These are phyloP conservation scores for Chytriomyces confervae DNA, from an alignment of 192 early-diverging fungal species.

Conservation along the genomic window DNA sequence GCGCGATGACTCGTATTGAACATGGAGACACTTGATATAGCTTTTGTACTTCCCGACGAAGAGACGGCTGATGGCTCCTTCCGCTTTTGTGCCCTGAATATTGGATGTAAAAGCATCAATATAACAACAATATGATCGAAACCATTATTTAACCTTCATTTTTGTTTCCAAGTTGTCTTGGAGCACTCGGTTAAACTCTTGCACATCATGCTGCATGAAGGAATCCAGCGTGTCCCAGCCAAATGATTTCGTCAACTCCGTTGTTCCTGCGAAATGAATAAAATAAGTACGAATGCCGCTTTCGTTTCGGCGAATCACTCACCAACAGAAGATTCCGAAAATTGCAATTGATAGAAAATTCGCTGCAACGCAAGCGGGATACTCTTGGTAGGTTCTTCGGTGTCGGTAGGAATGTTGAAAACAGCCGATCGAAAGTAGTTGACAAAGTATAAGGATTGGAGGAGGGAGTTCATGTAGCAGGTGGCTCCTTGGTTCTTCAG, in stretches of 20 bases:
- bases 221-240: constrained; percentile 96
- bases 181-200: constrained; percentile 95
- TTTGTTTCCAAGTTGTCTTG: constrained; percentile 96
- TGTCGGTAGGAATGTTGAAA: constrained; percentile 90
- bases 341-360: constrained; percentile 91
- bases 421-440: constrained; percentile 88
- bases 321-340: constrained; percentile 72
- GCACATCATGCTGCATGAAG: constrained; percentile 98
- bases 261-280: constrained; percentile 60
- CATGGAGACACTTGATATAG: constrained; percentile 94
- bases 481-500: constrained; percentile 98
- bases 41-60: constrained; percentile 98
- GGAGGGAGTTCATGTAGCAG: constrained; percentile 98
- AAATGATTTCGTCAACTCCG: constrained; percentile 95
- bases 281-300: not conserved
- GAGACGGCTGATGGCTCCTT: constrained; percentile 87
- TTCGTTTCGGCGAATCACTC: not conserved
- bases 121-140: not conserved
- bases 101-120: not conserved
- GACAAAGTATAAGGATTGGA: constrained; percentile 95
- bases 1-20: constrained; percentile 93
- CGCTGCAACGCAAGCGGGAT: constrained; percentile 91
- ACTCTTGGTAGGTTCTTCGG: constrained; percentile 86
- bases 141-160: constrained; percentile 79
- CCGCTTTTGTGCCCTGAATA: constrained; percentile 77